Evolutionary conservation across 2,329 filamentous ascomycete species (phyloP).

Genomic region (Calonectria pteridis): DNA sequence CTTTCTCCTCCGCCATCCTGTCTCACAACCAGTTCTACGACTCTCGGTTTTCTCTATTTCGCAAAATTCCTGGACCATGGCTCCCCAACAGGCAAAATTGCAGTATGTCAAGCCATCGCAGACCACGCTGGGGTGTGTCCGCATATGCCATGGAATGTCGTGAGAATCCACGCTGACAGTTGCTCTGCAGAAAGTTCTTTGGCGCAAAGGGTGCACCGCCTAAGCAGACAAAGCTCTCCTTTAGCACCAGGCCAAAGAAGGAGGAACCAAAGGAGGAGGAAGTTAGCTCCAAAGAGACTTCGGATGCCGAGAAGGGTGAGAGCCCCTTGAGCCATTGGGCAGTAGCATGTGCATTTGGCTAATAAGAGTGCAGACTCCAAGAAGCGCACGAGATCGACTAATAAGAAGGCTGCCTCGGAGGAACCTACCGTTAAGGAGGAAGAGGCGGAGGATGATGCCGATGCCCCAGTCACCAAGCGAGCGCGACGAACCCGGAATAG

Average conservation of each 20-base stretch:
- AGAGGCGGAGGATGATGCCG: conserved; percentile 66
- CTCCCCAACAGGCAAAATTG: conserved; percentile 82
- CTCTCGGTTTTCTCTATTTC: conserved; percentile 16
- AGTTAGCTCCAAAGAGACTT: conserved; percentile 53
- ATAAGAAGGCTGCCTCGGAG: conserved; percentile 33
- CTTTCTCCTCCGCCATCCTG: conserved; percentile 31
- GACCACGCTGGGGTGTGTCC: conserved; percentile 76
- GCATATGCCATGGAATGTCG: conserved; percentile 1
- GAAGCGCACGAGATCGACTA: conserved; percentile 56
- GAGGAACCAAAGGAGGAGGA: conserved; percentile 46
- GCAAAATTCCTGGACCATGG: conserved; percentile 51
- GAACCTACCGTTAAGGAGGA: conserved; percentile 44
- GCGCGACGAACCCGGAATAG: conserved; percentile 61
- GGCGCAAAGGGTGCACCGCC: conserved; percentile 67
- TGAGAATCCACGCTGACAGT: conserved; percentile 11
- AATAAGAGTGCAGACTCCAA: conserved; percentile 53
- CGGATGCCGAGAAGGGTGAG: conserved; percentile 54
- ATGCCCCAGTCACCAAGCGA: conserved; percentile 72
- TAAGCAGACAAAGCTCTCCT: conserved; percentile 84
- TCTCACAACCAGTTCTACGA: conserved; percentile 23
- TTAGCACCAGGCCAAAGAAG: conserved; percentile 70
- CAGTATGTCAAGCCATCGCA: conserved; percentile 87
- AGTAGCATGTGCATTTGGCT: background rate
- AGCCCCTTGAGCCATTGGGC: conserved; percentile 1
- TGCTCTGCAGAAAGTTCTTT: conserved; percentile 82